Evolutionary conservation across 2,329 filamentous ascomycete genomes (phyloP), one percentile per base, ranked within the genome.

Genomic region (Talaromyces albobiverticillius): DNA sequence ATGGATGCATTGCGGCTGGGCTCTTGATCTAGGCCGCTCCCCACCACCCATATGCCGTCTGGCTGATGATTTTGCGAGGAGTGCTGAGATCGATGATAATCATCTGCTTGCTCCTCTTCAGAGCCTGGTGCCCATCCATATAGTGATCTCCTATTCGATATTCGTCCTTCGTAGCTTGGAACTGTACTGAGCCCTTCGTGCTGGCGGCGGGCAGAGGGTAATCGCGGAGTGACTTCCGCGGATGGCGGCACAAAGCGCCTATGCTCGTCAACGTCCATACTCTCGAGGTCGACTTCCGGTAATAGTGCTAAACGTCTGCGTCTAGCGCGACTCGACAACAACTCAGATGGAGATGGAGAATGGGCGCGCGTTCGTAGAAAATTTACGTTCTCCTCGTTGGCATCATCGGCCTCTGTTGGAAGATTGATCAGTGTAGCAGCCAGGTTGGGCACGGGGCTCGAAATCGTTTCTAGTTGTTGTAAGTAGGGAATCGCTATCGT

Each of bases 121-220:
- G 72, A 70, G 8, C 74, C 74, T 9, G 82, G 82, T 31, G 81
- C 80, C 82, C 82, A 85, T 64, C 83, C 82, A 67, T 85, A 84
- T 41, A 84, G 69, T 51, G 72, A 77, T 61, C 82, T 80, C 57
- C 76, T 68, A 60, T 75, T 76, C 16, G 82, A 79, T 8, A 79
- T 72, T 47, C 78, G 77, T 59, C 80, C 76, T 55, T 82, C 78
- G 61, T 84, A 84, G 41, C 79, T 76, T 31, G 78, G 68, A 51
- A 76, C 70, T 47, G 71, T 73, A 58, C 75, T 70, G 31, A 73
- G 64, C 18, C 70, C 71, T 59, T 81, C 75, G n/a, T 61, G 66
- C 26, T 65, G 62, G 48, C 65, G 69, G 40, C 67, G 69, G 20
- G 70, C 57, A 54, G 71, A 67, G 40, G 69, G 69, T 47, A 72